Base-by-base conservation (phyloP, 768 basidiomycete species). In the Gyrodon lividus region DNA sequence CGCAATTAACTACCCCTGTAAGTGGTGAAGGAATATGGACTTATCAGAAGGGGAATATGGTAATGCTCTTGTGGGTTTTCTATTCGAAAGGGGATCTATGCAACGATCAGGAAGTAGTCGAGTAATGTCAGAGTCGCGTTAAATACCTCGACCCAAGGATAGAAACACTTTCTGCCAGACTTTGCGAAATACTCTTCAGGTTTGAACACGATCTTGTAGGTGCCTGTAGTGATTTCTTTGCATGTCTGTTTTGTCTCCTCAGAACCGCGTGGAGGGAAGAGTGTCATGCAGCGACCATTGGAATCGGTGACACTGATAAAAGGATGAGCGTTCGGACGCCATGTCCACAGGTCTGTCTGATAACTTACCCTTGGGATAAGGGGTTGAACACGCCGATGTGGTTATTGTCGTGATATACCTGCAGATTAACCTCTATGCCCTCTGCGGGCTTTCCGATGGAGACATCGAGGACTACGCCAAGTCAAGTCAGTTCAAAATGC, bases 1-100 rank as follows among this genome's bases (percentile, higher is more conserved):
- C 12, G 13, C 24, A 28, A 62, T 67, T 60, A 92, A 69, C 90
- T 95, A n/a, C 94, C 94, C 56, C 92, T 77, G 65, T 96, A 97
- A 6, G 94, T 95, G 13, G 93, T 94, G 67, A 84, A 97, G 4
- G 88, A 89, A 69, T 86, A 92, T 5, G 93, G 92, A 66, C 90
- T 95, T 62, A 96, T 86, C 13, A 97, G 70, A n/a, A 97, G 74
- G 0, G 94, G 94, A 46, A 97, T 84, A 59, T 97, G 94, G 65
- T 94, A 87, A 61, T 96, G 92, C 60, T 95, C 88, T 46, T 78
- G 67, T 6, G 90, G 84, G 54, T 84, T 79, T 40, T 77, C 73
- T 44, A 94, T 79, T 20, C 75, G 73, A 68, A 97, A 97, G 1
- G 83, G 78, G 56, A 97, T 89, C 93, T 92, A 54, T 13, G 34